These are phyloP conservation scores for Yamadazyma sp. DNA, from an alignment of 805 yeast species.

Conservation along the genomic window DNA sequence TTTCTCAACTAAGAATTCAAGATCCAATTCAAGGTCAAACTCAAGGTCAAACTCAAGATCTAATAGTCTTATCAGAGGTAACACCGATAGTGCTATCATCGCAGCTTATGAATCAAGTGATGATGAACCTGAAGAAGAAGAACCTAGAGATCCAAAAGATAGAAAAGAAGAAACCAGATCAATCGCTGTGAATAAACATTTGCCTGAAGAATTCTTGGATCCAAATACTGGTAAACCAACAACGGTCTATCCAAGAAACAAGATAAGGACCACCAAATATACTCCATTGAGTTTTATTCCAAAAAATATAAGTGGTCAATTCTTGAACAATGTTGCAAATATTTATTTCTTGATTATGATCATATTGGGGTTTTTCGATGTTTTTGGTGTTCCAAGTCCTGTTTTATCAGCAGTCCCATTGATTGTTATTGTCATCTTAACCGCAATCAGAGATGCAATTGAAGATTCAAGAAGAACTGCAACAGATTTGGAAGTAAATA, in stretches of 20 bases:
- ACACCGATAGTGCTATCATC: slow-evolving; percentile 23
- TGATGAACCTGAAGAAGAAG: slow-evolving; percentile 24
- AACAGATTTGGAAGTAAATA: slow-evolving; percentile 71
- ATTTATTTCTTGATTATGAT: slow-evolving; percentile 77
- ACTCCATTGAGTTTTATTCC: slow-evolving; percentile 89
- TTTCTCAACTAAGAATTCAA: slow-evolving; percentile 5
- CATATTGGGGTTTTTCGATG: slow-evolving; percentile 73
- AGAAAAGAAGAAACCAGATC: slow-evolving; percentile 36
- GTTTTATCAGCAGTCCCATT: slow-evolving; percentile 73
- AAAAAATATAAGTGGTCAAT: slow-evolving; percentile 76
- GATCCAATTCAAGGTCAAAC: slow-evolving; percentile 6
- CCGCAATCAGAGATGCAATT: slow-evolving; percentile 76
- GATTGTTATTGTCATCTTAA: slow-evolving; percentile 70
- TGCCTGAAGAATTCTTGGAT: slow-evolving; percentile 58
- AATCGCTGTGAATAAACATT: slow-evolving; percentile 54
- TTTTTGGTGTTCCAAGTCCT: slow-evolving; percentile 81
- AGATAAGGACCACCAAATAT: slow-evolving; percentile 92
- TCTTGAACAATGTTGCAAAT: slow-evolving; percentile 80
- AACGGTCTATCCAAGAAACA: slow-evolving; percentile 74
- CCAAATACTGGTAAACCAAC: slow-evolving; percentile 57
- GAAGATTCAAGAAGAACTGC: slow-evolving; percentile 77
- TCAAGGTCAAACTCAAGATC: slow-evolving; percentile 12
- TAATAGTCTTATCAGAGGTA: slow-evolving; percentile 15
- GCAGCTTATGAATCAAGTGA: slow-evolving; percentile 18
- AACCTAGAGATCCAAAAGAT: slow-evolving; percentile 31